Percentiles rank a stretch among this genome's conserved stretches.
Conservation (phyloP, 768 basidiomycete species). For the Boletus huronensis region DNA sequence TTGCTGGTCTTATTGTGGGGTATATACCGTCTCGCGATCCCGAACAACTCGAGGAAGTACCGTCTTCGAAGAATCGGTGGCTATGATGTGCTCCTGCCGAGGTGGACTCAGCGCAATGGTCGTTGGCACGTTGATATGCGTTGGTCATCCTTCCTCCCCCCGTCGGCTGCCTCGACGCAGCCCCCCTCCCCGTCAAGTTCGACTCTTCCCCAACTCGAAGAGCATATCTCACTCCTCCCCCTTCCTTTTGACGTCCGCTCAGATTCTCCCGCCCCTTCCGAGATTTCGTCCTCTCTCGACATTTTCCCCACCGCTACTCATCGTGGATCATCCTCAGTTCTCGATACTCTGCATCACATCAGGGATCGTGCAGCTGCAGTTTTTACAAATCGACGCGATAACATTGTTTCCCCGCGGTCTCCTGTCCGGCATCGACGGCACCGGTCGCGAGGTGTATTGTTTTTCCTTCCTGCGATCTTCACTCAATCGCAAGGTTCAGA, state of each 20-base stretch:
- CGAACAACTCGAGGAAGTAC: constrained; percentile 58
- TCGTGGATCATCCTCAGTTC: constrained; percentile 39
- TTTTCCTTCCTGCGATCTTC: constrained; percentile 82
- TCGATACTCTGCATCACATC: constrained; percentile 53
- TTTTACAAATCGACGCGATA: constrained; percentile 39
- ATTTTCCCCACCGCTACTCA: constrained; percentile 38
- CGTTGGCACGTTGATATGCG: constrained; percentile 70
- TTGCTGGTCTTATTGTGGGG: constrained; percentile 69
- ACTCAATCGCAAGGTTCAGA: constrained; percentile 41
- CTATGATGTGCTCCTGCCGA: constrained; percentile 77
- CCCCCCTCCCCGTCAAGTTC: constrained; percentile 47
- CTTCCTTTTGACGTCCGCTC: constrained; percentile 59
- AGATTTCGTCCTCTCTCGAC: constrained; percentile 43
- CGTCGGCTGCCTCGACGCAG: constrained; percentile 38
- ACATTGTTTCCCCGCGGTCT: constrained; percentile 41
- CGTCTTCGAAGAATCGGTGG: constrained; percentile 60
- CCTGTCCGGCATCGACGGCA: constrained; percentile 46
- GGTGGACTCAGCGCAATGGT: constrained; percentile 65
- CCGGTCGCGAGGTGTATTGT: constrained; percentile 61
- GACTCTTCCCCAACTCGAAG: constrained; percentile 48
- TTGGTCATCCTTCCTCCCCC: constrained; percentile 49
- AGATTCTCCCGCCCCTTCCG: constrained; percentile 53
- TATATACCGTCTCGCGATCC: constrained; percentile 51
- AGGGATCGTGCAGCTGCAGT: constrained; percentile 51
- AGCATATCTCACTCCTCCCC: constrained; percentile 52